Conservation (phyloP, 257 asterid species). For the Primulina huaijiensis region DNA sequence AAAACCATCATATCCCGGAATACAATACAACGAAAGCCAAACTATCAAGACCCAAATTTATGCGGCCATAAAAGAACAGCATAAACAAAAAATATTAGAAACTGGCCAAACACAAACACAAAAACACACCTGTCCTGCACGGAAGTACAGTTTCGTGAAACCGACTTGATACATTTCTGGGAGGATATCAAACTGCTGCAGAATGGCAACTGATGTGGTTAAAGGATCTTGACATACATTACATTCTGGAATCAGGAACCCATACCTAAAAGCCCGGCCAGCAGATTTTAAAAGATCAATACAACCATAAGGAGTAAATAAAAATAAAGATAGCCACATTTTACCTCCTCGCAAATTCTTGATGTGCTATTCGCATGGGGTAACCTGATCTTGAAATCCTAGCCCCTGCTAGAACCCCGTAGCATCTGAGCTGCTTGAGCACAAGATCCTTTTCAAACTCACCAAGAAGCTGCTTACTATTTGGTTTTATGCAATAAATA, state of each 20-base stretch:
- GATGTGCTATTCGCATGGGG: conserved; percentile 80
- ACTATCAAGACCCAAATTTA: neutral
- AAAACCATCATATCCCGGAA: neutral
- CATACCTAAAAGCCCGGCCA: conserved; percentile 61
- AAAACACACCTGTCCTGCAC: conserved; percentile 42
- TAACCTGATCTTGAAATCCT: conserved; percentile 86
- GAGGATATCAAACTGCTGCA: conserved; percentile 39
- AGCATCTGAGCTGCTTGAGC: conserved; percentile 74
- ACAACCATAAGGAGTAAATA: conserved; percentile 20
- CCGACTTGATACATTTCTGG: conserved; percentile 55
- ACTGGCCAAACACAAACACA: conserved; percentile 1
- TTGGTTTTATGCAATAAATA: conserved; percentile 89
- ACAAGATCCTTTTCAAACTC: conserved; percentile 65
- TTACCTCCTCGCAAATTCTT: conserved; percentile 82
- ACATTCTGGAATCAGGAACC: conserved; percentile 53
- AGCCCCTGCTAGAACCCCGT: conserved; percentile 80
- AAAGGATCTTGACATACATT: conserved; percentile 58
- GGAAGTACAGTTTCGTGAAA: conserved; percentile 42
- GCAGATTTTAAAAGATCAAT: conserved; percentile 27
- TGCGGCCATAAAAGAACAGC: neutral
- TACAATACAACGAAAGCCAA: neutral
- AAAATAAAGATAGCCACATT: conserved; percentile 17
- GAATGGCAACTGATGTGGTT: conserved; percentile 44
- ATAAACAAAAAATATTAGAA: neutral
- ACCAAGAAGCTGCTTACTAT: conserved; percentile 70